Percentiles rank a stretch among this genome's conserved stretches.
phyloP scores from a whole-genome alignment of 148 eudicot species.

The Bassia scoparia region DNA sequence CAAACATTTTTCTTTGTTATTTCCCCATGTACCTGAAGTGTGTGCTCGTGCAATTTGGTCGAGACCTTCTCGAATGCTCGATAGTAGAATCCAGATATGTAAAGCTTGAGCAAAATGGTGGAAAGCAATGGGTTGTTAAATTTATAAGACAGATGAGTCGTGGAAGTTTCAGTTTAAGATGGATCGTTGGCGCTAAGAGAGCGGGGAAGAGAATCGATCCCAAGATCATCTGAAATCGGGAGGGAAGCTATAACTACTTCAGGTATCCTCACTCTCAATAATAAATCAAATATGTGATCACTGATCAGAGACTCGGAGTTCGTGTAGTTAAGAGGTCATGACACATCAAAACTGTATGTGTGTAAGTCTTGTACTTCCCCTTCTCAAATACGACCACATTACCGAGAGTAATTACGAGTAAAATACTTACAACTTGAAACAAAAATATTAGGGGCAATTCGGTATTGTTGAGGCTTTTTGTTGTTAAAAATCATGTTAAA shows the following conservation, averaged over 20 bases:
- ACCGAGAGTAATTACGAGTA: too few relatives aligned
- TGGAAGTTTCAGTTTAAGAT: conserved; percentile 34
- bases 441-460: too few relatives aligned
- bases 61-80: neutral
- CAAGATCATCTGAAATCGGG: too few relatives aligned
- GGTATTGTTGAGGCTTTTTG: too few relatives aligned
- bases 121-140: conserved; percentile 32
- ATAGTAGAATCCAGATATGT: conserved; percentile 3
- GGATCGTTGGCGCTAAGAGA: conserved; percentile 44
- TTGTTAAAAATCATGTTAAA: too few relatives aligned
- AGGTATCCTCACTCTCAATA: too few relatives aligned
- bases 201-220: conserved; percentile 41
- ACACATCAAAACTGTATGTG: neutral
- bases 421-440: too few relatives aligned
- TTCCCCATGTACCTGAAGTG: conserved; percentile 4
- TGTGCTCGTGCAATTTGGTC: conserved; percentile 11
- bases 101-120: conserved; percentile 28
- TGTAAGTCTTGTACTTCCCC: neutral
- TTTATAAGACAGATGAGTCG: conserved; percentile 12
- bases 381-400: too few relatives aligned
- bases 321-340: conserved; percentile 22
- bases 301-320: conserved; percentile 18
- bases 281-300: too few relatives aligned
- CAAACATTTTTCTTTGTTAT: too few relatives aligned
- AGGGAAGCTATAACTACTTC: too few relatives aligned